phyloP scores from a whole-genome alignment of 768 basidiomycete species.

The Crassisporium funariophilum region DNA sequence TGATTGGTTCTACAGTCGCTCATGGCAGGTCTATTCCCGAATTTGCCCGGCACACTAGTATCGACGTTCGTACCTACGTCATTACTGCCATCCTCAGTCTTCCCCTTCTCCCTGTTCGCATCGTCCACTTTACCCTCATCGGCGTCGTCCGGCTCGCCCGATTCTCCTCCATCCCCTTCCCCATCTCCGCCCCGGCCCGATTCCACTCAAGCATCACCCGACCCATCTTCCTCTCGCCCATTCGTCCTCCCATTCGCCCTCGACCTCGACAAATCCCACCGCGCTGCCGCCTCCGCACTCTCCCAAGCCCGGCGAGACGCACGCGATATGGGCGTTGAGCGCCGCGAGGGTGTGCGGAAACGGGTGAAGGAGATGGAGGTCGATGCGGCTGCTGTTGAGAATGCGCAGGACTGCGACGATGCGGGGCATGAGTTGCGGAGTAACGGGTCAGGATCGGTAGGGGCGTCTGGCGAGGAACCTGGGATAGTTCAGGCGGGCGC shows the following conservation, averaged over 20 bases:
- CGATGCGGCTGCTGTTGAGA: neutral
- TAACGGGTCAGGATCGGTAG: no score
- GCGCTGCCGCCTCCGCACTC: constrained; percentile 56
- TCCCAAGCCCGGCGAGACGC: constrained; percentile 62
- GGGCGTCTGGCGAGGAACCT: neutral
- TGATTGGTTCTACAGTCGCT: constrained; percentile 36
- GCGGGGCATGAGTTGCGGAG: no score
- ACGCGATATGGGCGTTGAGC: constrained; percentile 51
- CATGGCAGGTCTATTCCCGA: constrained; percentile 45
- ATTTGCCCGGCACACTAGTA: constrained; percentile 15
- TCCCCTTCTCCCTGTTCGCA: neutral
- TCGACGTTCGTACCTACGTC: constrained; percentile 16
- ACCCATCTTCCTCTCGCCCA: neutral
- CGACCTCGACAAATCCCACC: constrained; percentile 46
- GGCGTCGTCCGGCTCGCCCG: neutral
- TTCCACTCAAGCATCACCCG: neutral
- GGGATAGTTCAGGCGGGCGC: neutral
- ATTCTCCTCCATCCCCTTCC: neutral
- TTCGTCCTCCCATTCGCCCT: constrained; percentile 35
- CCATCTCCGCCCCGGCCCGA: neutral
- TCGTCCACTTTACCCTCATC: neutral
- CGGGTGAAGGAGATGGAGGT: constrained; percentile 43
- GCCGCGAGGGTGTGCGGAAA: constrained; percentile 52
- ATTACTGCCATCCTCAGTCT: neutral
- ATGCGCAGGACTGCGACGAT: no score